These are phyloP conservation scores for Neolecta irregularis DNA, from an alignment of 1,139 yeast species.

Conservation along the genomic window DNA sequence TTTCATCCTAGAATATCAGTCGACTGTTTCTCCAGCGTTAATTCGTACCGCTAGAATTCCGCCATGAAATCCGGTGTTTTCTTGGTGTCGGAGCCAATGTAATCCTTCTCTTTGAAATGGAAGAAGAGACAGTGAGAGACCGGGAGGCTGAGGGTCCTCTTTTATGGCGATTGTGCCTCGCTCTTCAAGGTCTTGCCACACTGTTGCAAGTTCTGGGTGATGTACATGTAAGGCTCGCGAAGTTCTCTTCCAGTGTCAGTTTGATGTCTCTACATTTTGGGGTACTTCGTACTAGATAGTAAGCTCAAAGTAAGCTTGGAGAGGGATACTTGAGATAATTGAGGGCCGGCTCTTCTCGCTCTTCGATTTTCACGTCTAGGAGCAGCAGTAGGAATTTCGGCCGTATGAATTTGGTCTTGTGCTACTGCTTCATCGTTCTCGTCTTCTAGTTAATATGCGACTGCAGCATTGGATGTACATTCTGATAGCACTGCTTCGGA, in stretches of 20 bases:
- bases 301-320: no score
- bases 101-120: conserved; percentile 92
- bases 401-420: no score
- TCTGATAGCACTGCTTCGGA: no score
- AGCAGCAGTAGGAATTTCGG: no score
- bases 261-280: no score
- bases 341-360: no score
- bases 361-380: no score
- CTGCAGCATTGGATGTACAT: background rate
- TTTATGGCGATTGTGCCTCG: conserved; percentile 37
- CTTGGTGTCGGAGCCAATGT: conserved; percentile 76
- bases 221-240: no score
- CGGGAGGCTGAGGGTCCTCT: conserved; percentile 62
- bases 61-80: conserved; percentile 54
- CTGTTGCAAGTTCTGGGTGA: conserved; percentile 63
- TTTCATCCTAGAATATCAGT: conserved; percentile 67
- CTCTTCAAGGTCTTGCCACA: conserved; percentile 49
- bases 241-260: conserved; percentile 35
- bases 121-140: conserved; percentile 53
- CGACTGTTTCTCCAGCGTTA: background rate
- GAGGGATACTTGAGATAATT: no score
- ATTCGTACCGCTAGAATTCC: conserved; percentile 72
- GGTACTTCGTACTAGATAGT: no score
- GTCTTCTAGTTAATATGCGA: background rate
- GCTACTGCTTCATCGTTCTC: conserved; percentile 4